phyloP scores from a whole-genome alignment of 2,329 filamentous ascomycete species.

The Dothidotthia symphoricarpi region DNA sequence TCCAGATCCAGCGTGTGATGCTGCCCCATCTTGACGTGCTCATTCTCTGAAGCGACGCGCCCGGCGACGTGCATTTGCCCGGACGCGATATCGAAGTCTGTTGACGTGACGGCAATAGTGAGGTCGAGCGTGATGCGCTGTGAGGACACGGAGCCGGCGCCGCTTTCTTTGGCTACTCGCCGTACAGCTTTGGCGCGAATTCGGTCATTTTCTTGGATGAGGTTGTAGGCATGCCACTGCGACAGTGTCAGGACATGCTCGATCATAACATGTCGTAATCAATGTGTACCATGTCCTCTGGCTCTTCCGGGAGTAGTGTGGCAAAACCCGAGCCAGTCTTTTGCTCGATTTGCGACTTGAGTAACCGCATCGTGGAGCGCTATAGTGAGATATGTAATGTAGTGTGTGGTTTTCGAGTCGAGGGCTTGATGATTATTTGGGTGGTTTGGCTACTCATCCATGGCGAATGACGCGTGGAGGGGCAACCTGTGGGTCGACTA shows the following conservation, averaged over 20 bases:
- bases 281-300: conserved; percentile 66
- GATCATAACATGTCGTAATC: too few relatives aligned
- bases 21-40: conserved; percentile 64
- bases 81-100: conserved; percentile 69
- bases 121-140: conserved; percentile 64
- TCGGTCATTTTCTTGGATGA: conserved; percentile 64
- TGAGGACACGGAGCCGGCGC: conserved; percentile 62
- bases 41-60: conserved; percentile 64
- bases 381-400: not conserved
- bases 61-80: conserved; percentile 68
- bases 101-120: conserved; percentile 62
- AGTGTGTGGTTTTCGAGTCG: not conserved
- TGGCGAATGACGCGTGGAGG: conserved; percentile 16
- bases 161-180: conserved; percentile 60
- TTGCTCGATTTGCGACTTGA: conserved; percentile 64
- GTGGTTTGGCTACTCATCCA: too few relatives aligned
- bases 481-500: conserved; percentile 1
- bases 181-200: conserved; percentile 66
- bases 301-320: conserved; percentile 68
- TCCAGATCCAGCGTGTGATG: conserved; percentile 80
- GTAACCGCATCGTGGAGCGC: conserved; percentile 56
- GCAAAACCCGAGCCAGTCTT: conserved; percentile 64
- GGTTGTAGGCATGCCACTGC: conserved; percentile 75
- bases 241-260: conserved; percentile 3
- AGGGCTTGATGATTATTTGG: too few relatives aligned